Evolutionary conservation across 1,139 yeast genomes (phyloP), one percentile per base, ranked within the genome.

Genomic region (Chernovozyma aurita): DNA sequence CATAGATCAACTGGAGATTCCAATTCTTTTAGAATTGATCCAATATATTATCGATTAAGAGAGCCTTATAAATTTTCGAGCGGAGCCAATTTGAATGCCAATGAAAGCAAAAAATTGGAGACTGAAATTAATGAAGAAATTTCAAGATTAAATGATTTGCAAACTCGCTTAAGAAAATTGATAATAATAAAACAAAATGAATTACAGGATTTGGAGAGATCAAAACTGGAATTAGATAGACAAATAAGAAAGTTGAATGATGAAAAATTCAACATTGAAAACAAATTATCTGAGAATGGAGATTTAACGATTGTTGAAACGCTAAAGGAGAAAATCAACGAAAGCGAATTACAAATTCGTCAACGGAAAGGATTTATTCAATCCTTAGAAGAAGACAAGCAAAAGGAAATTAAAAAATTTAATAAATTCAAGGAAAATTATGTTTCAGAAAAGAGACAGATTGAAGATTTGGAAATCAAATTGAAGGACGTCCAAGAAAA

Each of bases 21-120:
- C 18, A 70, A 73, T 1, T 68, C 73, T 2, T 66, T 77, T 16
- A 65, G 76, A 42, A 62, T 73, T 15, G 86, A 84, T 54, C 90
- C 95, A 0, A 59, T 81, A 4, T 62, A 59, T 44, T 78, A 64
- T 38, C 44, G 46, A 32, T 39, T 46, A 4, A 51, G 52, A 22
- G 63, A 52, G 7, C 49, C 60, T 2, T 55, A 55, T 17, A 69
- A 65, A 40, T 57, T 69, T 39, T 53, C 64, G 3, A 43, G 52
- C 22, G 55, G 54, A n/a, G 39, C 45, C 6, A 46, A 49, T 12
- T 44, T 52, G 2, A 46, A 45, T 26, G 46, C 50, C 2, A 53
- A 42, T 37, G 37, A 34, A 44, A 53, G 25, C 43, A 40, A 28
- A 52, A 45, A 30, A 41, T 54, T 24, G 29, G 59, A 57, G 37